Base-by-base conservation (phyloP, 163 green algal genomes). In the Scenedesmus sp. region DNA sequence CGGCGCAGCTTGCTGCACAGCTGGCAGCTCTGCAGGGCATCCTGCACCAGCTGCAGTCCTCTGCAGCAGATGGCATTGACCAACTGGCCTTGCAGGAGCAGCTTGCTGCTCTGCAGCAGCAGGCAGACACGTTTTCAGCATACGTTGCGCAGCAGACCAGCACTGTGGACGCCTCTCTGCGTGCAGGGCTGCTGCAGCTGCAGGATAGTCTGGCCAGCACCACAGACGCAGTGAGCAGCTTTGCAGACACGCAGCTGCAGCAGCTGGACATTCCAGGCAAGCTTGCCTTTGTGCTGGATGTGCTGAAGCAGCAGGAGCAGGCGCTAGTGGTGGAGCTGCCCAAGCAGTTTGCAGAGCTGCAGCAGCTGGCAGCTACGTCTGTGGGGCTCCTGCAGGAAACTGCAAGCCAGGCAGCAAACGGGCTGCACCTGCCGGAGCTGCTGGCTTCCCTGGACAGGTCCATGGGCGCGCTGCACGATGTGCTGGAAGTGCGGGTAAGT, bases 301-400 rank as follows among this genome's bases (percentile, higher is more conserved):
- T 88, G n/a, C 60, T 92, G 64, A 60, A 57, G 26, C 84, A 67
- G 60, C 88, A 89, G 81, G 88, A 88, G 59, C 79, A 84, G 88
- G 52, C 73, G 81, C 81, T 89, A 15, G 64, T 77, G 57, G 88
- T 84, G 4, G 88, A 92, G 88, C 66, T 92, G 81, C 88, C 81
- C 3, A 86, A 81, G 64, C 88, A 92, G 88, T 66, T 91, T 74
- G 87, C 74, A 52, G 87, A 91, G 76, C 87, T 91, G 74, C 87
- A 86, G 74, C 60, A 18, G 76, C 76, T 91, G 9, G 87, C 87
- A 16, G 87, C 87, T 26, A 66, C 56, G 26, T 66, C 74, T 16
- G 54, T 66, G 9, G 74, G n/a, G 23, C 15, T 91, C 54, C 34
- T 91, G 87, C 74, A 86, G 57, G 87, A 91, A 59, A 86, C 87